These are phyloP conservation scores for Heterobasidion parviporum DNA, from an alignment of 1,284 basidiomycete genomes.

Conservation along the genomic window DNA sequence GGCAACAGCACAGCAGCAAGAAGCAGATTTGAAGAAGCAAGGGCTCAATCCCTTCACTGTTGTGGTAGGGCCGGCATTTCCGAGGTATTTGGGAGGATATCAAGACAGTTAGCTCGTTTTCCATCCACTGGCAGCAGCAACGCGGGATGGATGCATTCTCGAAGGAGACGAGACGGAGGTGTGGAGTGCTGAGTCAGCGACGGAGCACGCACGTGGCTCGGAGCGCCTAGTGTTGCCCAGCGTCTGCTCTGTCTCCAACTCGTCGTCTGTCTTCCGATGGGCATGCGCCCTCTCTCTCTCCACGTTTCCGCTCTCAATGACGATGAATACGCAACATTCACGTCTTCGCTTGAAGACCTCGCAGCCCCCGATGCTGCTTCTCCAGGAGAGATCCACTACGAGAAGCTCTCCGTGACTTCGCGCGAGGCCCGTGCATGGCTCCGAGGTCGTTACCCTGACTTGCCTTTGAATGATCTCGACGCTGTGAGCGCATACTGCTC, in stretches of 20 bases:
- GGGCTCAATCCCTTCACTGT: too few species aligned
- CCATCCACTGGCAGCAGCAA: too few species aligned
- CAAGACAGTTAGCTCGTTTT: too few species aligned
- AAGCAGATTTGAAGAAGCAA: too few species aligned
- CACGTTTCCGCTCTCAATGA: constrained; percentile 70
- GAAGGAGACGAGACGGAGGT: too few species aligned
- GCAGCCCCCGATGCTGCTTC: constrained; percentile 21
- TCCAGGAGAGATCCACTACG: constrained; percentile 41
- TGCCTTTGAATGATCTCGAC: constrained; percentile 49
- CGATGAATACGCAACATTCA: constrained; percentile 59
- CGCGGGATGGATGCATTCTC: too few species aligned
- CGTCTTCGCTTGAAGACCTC: constrained; percentile 49
- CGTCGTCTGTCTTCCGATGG: not conserved
- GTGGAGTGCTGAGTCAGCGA: too few species aligned
- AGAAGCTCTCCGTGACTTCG: constrained; percentile 40
- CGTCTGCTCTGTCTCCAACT: not conserved
- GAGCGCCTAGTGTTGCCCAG: not conserved
- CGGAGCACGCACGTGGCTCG: not conserved
- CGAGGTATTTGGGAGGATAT: too few species aligned
- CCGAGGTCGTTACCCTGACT: constrained; percentile 52
- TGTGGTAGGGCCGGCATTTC: too few species aligned
- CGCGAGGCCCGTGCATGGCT: constrained; percentile 70
- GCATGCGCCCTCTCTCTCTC: constrained; percentile 49
- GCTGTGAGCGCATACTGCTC: constrained; percentile 26
- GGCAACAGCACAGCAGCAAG: too few species aligned